Conservation (phyloP, 164 flowering plant genomes). For the Cinnamomum micranthum region DNA sequence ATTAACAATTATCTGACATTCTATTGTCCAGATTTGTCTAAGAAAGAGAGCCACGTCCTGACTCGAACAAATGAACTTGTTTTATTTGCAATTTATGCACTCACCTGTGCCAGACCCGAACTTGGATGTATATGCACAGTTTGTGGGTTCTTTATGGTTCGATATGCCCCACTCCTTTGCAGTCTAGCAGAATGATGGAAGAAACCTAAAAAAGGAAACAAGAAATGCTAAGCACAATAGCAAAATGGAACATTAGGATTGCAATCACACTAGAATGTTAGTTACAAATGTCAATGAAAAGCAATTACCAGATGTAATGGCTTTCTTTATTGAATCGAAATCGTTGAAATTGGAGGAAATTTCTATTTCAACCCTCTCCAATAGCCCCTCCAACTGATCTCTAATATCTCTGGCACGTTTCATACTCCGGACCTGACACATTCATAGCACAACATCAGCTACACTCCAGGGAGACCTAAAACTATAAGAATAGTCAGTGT, state of each 20-base stretch:
- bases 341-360: constrained; percentile 52
- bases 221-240: background rate
- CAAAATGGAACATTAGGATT: background rate
- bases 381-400: constrained; percentile 87
- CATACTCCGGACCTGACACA: constrained; percentile 84
- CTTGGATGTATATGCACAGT: constrained; percentile 92
- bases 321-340: constrained; percentile 72
- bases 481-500: no score
- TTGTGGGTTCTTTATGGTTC: constrained; percentile 89
- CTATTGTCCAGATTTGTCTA: no score
- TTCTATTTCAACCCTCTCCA: constrained; percentile 94
- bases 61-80: background rate
- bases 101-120: constrained; percentile 88
- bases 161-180: constrained; percentile 84
- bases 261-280: background rate
- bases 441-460: background rate
- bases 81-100: background rate
- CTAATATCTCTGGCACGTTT: constrained; percentile 92
- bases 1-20: no score
- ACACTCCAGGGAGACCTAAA: background rate
- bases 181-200: constrained; percentile 87
- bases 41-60: background rate
- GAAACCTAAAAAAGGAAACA: constrained; percentile 45
- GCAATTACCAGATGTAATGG: constrained; percentile 69
- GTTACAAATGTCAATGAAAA: background rate